A percentile compares a stretch with the other conserved stretches of the same genome.
Conservation (phyloP, 2,329 filamentous ascomycete genomes). For the Botrytis pseudocinerea region DNA sequence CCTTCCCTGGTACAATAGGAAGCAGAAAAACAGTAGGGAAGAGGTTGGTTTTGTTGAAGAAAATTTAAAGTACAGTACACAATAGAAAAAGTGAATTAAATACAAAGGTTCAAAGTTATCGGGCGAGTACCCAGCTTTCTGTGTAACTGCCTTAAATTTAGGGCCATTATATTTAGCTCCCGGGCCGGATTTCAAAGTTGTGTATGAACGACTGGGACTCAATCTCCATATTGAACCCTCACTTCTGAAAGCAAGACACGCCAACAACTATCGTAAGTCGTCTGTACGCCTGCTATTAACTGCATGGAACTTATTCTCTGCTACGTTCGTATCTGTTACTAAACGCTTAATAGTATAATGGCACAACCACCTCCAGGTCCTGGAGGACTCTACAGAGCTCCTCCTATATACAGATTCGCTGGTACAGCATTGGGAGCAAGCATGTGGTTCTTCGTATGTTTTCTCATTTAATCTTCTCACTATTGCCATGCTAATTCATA, state of each 20-base stretch:
- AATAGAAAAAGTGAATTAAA: conserved; percentile 17
- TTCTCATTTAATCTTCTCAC: not conserved
- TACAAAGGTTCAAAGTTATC: conserved; percentile 19
- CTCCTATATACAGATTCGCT: conserved; percentile 77
- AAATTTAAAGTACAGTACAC: conserved; percentile 13
- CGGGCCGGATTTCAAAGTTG: not conserved
- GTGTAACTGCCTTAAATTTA: not conserved
- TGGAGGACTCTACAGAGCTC: conserved; percentile 40
- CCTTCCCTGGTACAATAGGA: not conserved
- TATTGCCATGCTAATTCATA: conserved; percentile 26
- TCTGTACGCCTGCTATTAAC: too few relatives aligned
- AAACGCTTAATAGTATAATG: conserved; percentile 45
- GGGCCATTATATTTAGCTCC: not conserved
- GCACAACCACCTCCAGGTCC: conserved; percentile 58
- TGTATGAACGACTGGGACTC: not conserved
- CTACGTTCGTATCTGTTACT: not conserved
- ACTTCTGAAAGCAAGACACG: conserved; percentile 2
- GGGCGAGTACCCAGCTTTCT: not conserved
- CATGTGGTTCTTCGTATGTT: conserved; percentile 98
- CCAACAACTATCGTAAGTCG: not conserved
- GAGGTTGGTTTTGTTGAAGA: not conserved
- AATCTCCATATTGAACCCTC: not conserved
- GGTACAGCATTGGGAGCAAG: conserved; percentile 86
- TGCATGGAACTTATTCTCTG: not conserved
- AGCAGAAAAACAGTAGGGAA: not conserved